phyloP scores from a whole-genome alignment of 345 rosid species.

The Balakata baccata region DNA sequence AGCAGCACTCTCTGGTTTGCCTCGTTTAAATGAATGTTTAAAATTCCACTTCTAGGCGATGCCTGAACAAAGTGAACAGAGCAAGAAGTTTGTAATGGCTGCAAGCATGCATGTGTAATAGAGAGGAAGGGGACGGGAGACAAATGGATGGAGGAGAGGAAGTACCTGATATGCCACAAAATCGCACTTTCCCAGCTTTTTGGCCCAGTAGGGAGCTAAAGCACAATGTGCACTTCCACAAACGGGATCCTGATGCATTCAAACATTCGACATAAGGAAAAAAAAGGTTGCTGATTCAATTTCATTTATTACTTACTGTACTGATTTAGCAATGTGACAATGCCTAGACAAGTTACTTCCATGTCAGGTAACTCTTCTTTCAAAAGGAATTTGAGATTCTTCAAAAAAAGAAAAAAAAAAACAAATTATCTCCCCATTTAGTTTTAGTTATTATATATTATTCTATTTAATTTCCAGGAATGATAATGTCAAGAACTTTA shows the following conservation, averaged over 20 bases:
- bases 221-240: slow-evolving; percentile 79
- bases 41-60: slow-evolving; percentile 58
- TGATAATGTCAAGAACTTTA: not conserved
- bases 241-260: slow-evolving; percentile 59
- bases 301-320: not conserved
- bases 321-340: not conserved
- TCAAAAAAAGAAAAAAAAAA: not conserved
- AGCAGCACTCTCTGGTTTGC: slow-evolving; percentile 53
- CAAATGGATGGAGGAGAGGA: not conserved
- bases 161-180: slow-evolving; percentile 42
- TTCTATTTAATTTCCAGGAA: too few species aligned
- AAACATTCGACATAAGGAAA: too few species aligned
- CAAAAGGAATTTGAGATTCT: not conserved
- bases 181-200: slow-evolving; percentile 58
- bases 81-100: not conserved
- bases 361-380: not conserved
- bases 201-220: slow-evolving; percentile 63
- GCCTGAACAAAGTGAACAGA: slow-evolving; percentile 25
- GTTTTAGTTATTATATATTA: not conserved
- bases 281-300: not conserved
- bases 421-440: not conserved
- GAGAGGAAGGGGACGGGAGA: not conserved
- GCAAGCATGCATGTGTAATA: not conserved
- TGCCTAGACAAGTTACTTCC: not conserved
- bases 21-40: slow-evolving; percentile 51